Percentiles rank a stretch among this genome's conserved stretches.
phyloP scores from a whole-genome alignment of 768 basidiomycete species.

The Tricholoma hemisulphureum region DNA sequence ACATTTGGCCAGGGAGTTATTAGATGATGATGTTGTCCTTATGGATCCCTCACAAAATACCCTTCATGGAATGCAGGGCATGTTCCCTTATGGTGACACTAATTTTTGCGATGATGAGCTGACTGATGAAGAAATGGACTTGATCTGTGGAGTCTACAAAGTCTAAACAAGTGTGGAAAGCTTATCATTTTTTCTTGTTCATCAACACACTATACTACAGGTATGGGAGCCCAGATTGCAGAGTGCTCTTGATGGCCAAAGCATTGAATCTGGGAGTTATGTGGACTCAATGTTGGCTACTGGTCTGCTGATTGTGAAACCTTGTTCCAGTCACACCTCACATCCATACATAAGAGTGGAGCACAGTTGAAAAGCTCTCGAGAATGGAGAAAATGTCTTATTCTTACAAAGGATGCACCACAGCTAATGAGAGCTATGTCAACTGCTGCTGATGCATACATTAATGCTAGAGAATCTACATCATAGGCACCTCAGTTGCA shows the following conservation, averaged over 20 bases:
- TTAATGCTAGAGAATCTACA: not conserved
- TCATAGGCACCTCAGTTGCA: not conserved
- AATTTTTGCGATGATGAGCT: not conserved
- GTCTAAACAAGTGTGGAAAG: not conserved
- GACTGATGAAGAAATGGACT: conserved; percentile 10
- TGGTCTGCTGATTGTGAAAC: conserved; percentile 21
- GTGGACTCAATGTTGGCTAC: conserved; percentile 14
- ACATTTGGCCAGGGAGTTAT: conserved; percentile 7
- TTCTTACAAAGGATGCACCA: not conserved
- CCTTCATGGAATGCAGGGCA: not conserved
- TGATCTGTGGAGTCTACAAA: conserved; percentile 12
- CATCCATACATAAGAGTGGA: conserved; percentile 6
- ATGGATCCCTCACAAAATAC: conserved; percentile 6
- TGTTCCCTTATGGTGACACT: not conserved
- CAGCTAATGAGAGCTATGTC: not conserved
- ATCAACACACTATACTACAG: not conserved
- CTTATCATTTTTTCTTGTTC: conserved; percentile 3
- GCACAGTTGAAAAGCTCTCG: not conserved
- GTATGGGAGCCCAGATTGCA: conserved; percentile 2
- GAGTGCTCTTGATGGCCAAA: conserved; percentile 14
- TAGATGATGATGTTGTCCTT: conserved; percentile 2
- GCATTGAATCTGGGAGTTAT: conserved; percentile 8
- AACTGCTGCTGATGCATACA: not conserved
- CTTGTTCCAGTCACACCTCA: conserved; percentile 17
- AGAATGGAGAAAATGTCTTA: conserved; percentile 1